Evolutionary conservation across 2,329 filamentous ascomycete species (phyloP), one percentile per base, ranked within the genome.

Genomic region (Lomentospora prolificans): DNA sequence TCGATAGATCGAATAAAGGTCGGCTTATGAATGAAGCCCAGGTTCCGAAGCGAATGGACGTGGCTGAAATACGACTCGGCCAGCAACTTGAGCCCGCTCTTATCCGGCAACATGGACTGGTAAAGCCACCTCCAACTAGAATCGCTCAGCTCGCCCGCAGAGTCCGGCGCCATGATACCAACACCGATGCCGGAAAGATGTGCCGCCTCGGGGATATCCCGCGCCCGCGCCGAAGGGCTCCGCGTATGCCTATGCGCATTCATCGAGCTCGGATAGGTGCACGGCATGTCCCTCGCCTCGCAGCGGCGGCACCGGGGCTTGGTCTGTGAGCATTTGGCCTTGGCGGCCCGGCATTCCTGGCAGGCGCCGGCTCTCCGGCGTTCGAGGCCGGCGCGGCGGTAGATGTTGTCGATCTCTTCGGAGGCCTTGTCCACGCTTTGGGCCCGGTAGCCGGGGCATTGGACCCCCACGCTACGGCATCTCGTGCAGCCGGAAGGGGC

Each of bases 21-120:
- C 3, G 69, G 69, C 52, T 70, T 69, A 53, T 71, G 69, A 17
- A 71, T 68, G 64, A 71, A 71, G 14, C 69, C 68, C 55, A 71
- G 71, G 58, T 69, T 71, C 19, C 69, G 66, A 3, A 71, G 64
- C n/a, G 69, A 68, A 53, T 71, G 76, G 3, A 51, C 30, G 14
- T 51, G 25, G 22, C 24, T 51, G 14, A 51, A 51, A 28, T 51
- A 51, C 17, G 44, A 48, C 44, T 48, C 44, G 44, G 44, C 44
- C 44, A 48, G 8, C 17, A 48, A 17, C 7, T 48, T 48, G 7
- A 48, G 44, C 7, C 44, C 44, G 12, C 17, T 19, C 22, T 48
- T 48, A 22, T 48, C 44, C 7, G 44, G 44, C 17, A 48, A 19
- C 22, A 19, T 25, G 17, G 44, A 22, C 44, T 48, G 44, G 19